Conservation (phyloP, 805 yeast species). For the Metschnikowia kofuensis region DNA sequence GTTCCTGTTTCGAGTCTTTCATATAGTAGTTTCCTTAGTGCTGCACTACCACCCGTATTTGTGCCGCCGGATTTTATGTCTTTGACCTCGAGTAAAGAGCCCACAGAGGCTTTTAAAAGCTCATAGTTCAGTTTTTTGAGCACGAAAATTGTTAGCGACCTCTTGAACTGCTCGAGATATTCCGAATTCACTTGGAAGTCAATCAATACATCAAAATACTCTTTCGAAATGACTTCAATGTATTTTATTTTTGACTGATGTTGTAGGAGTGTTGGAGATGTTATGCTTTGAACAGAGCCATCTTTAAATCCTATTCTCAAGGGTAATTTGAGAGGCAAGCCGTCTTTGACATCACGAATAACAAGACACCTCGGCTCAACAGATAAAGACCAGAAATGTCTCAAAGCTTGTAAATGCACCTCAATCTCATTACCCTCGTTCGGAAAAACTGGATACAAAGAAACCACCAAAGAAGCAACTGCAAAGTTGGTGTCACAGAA, state of each 20-base stretch:
- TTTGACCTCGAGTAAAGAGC: constrained; percentile 32
- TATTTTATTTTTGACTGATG: constrained; percentile 46
- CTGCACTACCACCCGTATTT: constrained; percentile 23
- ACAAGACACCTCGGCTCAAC: constrained; percentile 80
- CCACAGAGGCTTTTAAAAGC: constrained; percentile 31
- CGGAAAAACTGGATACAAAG: constrained; percentile 78
- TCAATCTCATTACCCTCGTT: constrained; percentile 41
- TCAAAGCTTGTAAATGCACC: constrained; percentile 75
- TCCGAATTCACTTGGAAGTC: constrained; percentile 41
- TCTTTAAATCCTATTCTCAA: constrained; percentile 38
- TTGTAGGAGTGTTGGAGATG: constrained; percentile 72
- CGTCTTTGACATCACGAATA: constrained; percentile 64
- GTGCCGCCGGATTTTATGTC: constrained; percentile 24
- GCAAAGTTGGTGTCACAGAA: constrained; percentile 62
- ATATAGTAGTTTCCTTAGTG: constrained; percentile 23
- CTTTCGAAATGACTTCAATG: constrained; percentile 46
- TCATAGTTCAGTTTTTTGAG: constrained; percentile 45
- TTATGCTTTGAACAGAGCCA: constrained; percentile 31
- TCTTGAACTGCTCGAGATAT: constrained; percentile 42
- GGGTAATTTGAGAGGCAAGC: constrained; percentile 49
- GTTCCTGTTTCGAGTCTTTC: constrained; percentile 24
- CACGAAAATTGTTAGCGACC: constrained; percentile 48
- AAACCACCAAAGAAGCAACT: constrained; percentile 64
- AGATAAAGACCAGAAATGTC: constrained; percentile 89
- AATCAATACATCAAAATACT: constrained; percentile 53